Evolutionary conservation across 805 yeast genomes (phyloP), one percentile per base, ranked within the genome.

Genomic region (Starmerella potacharoeniae): DNA sequence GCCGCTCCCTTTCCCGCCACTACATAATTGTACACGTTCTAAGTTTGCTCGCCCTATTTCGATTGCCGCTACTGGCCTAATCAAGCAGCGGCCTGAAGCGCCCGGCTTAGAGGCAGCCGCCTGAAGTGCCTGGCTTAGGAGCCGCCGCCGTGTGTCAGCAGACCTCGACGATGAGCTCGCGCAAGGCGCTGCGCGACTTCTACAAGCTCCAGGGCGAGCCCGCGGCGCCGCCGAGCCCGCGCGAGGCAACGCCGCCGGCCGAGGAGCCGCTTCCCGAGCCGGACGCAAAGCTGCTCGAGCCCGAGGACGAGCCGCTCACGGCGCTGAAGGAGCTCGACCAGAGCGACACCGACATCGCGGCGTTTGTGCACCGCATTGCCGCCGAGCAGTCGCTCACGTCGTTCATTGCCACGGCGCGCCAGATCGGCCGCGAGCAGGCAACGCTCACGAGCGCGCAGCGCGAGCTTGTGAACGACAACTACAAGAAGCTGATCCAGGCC

Each of bases 391-490:
- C 61, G 30, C 49, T 68, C 13, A 55, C 62, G 39, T 56, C 53
- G 7, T 56, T 69, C 17, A 55, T 68, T 7, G 57, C 59, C 46
- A 55, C 62, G 5, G 66, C 63, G 33, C 64, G 62, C 51, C 60
- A 59, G 51, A 62, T 69, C 37, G 48, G 60, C 22, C 54, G 53
- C 34, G 69, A 69, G 45, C 58, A 66, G 13, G 60, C 65, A 17
- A 62, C 66, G 9, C 63, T 70, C 30, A 68, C 69, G 41, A 64
- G 69, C 53, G 70, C 69, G 39, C 72, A 70, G 51, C 70, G 70
- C 58, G 70, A 72, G 29, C 63, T 70, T 5, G 71, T 70, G 7
- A 70, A 70, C 58, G 68, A 70, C 58, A 70, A 70, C 57, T 70
- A 70, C 60, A 64, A 67, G 40, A 68, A 70, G 39, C 64, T 70